These are phyloP conservation scores for Quercus variabilis DNA, from an alignment of 306 rosid species.

Conservation along the genomic window DNA sequence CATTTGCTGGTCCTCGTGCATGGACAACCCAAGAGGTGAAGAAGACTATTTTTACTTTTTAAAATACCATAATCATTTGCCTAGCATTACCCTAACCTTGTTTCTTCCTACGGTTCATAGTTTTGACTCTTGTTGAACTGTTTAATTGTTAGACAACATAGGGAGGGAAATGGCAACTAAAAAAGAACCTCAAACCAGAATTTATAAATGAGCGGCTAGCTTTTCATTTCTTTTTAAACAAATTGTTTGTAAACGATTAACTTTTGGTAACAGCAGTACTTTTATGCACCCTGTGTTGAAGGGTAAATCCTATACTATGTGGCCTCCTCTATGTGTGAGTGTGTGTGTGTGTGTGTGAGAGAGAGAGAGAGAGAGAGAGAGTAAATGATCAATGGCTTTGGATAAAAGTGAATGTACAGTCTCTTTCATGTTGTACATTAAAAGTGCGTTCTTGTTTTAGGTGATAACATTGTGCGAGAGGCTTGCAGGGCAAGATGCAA, in stretches of 20 bases:
- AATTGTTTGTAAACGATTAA: not conserved
- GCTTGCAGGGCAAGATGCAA: conserved; percentile 98
- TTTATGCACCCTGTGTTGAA: not conserved
- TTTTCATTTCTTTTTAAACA: not conserved
- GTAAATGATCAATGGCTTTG: not conserved
- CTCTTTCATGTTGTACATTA: not conserved
- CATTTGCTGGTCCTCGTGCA: conserved; percentile 95
- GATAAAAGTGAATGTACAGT: not conserved
- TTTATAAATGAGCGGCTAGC: not conserved
- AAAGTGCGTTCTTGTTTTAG: conserved; percentile 32
- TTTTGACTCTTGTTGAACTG: not conserved
- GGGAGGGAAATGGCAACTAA: not conserved
- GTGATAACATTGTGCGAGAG: conserved; percentile 94
- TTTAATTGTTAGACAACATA: not conserved
- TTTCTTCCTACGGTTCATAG: not conserved
- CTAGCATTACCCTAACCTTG: not conserved
- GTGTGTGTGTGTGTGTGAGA: too few relatives aligned
- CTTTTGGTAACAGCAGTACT: not conserved
- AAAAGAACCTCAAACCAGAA: not conserved
- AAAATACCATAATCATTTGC: not conserved
- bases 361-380: not conserved
- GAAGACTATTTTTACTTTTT: not conserved
- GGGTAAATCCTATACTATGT: not conserved
- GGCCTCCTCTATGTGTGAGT: not conserved
- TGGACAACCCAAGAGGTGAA: conserved; percentile 97